Base-by-base conservation (phyloP, 257 asterid species). In the Plantago major region DNA sequence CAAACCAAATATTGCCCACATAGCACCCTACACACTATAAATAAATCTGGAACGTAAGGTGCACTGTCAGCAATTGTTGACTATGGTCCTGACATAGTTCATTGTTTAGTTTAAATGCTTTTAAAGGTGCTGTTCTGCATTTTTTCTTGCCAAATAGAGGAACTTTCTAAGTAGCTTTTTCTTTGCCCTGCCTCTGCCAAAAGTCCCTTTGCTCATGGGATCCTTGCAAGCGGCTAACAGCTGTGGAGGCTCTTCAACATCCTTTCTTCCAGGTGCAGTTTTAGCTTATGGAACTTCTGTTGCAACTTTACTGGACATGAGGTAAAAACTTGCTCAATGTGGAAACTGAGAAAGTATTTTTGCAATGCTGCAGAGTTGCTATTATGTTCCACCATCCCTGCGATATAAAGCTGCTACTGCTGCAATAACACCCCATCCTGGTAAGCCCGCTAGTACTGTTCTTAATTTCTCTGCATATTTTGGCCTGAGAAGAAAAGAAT, bases 151-250 rank as follows among this genome's bases (percentile, higher is more conserved):
- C n/a, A 55, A 11, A 55, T 6, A 1, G 26, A 42, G 38, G 38
- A 38, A 55, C 16, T 50, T 70, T 61, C 48, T 51, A 37, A 47
- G 42, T 67, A 48, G 46, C 43, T 28, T 65, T 69, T 33, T 33
- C 8, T 33, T 33, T 33, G 1, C 8, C 61, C 43, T 47, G 55
- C 52, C 50, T 69, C 44, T 80, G 70, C 55, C 58, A 63, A 55
- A 46, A 89, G 97, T 81, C 91, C 37, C 94, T 89, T 45, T 92
- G 99, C 65, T 84, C 97, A 4, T 92, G 99, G 99, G 76, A 92
- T 78, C 99, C 99, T 46, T 62, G 81, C 69, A 83, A 80, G 79
- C 83, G 99, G 79, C 99, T 96, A 13, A 80, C 95, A 40, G 95
- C 97, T 43, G 56, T 74, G 42, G 94, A 86, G 78, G 95, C 81